Evolutionary conservation across 805 yeast species (phyloP), one percentile per base, ranked within the genome.

Genomic region (Yarrowia keelungensis): DNA sequence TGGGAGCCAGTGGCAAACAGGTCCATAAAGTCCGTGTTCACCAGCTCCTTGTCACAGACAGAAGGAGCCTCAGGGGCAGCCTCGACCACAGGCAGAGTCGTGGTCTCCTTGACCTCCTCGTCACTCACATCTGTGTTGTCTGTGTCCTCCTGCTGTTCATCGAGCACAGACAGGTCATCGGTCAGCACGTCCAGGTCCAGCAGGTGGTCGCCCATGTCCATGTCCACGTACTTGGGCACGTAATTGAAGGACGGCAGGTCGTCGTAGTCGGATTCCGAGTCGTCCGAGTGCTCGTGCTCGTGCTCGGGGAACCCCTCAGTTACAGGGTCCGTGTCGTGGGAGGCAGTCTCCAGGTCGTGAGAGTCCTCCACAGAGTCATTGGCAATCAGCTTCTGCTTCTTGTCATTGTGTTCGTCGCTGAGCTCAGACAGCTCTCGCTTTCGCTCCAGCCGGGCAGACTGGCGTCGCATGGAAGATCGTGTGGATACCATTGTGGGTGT

Each of bases 171-270:
- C 19, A 56, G 9, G 39, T 56, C 62, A 26, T 56, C 47, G 12
- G 62, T 42, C 51, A 59, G 42, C 19, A 39, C 50, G n/a, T 45
- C 51, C 51, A 59, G 16, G 51, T 45, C 65, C 64, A 58, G 50
- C 39, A 47, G 51, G 10, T 26, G 36, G 36, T 47, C 51, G 51
- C 51, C 51, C 39, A 59, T 26, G 51, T 59, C 65, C 65, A 43
- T 12, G 42, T 59, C 65, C 32, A 38, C 58, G 51, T 59, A 59
- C 65, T 59, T 59, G 65, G 65, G 65, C 35, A 59, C 65, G 51
- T 43, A 59, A 45, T 45, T 59, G 65, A 59, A 59, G n/a, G 50
- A 42, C 14, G 65, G 65, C 12, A 59, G 50, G 32, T 59, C 65
- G 51, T 59, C 65, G 19, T 59, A 59, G 51, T 59, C 65, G 65